Conservation (phyloP, 352 stramenopile species). For the Thalassiosira sp. region DNA sequence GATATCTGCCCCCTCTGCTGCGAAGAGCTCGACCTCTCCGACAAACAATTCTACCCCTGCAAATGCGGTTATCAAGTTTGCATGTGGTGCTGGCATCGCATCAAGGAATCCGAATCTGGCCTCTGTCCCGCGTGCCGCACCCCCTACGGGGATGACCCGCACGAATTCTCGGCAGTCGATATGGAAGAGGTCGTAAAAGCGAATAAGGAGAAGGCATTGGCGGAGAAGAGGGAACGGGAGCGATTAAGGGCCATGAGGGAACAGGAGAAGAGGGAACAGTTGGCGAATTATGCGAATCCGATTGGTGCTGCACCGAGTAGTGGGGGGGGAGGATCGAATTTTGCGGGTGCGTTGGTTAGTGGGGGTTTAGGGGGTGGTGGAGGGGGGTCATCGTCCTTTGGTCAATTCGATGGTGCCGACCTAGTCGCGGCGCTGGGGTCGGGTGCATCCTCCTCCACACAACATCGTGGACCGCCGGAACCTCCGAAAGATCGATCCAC, state of each 20-base stretch:
- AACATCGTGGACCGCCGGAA: slow-evolving; percentile 57
- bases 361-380: slow-evolving; percentile 4
- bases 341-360: slow-evolving; percentile 15
- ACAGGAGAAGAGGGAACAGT: slow-evolving; percentile 48
- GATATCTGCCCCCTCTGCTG: slow-evolving; percentile 97
- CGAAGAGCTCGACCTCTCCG: slow-evolving; percentile 97
- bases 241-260: slow-evolving; percentile 52
- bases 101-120: slow-evolving; percentile 97
- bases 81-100: slow-evolving; percentile 99
- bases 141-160: slow-evolving; percentile 93
- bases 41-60: slow-evolving; percentile 98
- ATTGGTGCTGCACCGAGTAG: slow-evolving; percentile 1
- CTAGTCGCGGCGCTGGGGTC: slow-evolving; percentile 44
- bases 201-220: slow-evolving; percentile 80
- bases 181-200: slow-evolving; percentile 89
- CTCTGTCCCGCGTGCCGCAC: slow-evolving; percentile 97
- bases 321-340: slow-evolving; percentile 12
- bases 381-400: slow-evolving; percentile 1
- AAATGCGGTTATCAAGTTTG: slow-evolving; percentile 99
- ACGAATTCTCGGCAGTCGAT: slow-evolving; percentile 90
- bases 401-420: slow-evolving; percentile 47
- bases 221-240: slow-evolving; percentile 75
- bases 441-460: neutral
- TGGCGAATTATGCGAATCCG: slow-evolving; percentile 32
- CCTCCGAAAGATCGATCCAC: slow-evolving; percentile 79